A percentile compares a stretch with the other conserved stretches of the same genome.
Conservation (phyloP, 75 land plant species). For the Pinus tabuliformis region DNA sequence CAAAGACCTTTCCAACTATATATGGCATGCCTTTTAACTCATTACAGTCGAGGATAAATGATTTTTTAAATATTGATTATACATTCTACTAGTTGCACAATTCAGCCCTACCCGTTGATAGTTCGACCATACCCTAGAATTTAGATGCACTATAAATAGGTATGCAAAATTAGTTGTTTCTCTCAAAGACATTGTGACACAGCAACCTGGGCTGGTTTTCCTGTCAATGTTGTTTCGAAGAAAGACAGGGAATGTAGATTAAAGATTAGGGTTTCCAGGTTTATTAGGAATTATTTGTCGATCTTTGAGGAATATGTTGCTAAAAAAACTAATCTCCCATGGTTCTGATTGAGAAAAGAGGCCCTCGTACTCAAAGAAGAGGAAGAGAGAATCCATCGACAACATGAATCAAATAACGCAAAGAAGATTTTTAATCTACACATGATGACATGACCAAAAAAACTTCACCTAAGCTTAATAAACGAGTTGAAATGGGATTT, state of each 20-base stretch:
- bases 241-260: conserved; percentile 17
- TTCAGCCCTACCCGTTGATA: too few relatives aligned
- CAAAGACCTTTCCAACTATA: too few relatives aligned
- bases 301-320: conserved; percentile 33
- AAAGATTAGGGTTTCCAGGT: conserved; percentile 37
- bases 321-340: conserved; percentile 36
- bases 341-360: conserved; percentile 38
- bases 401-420: conserved; percentile 23
- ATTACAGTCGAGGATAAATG: too few relatives aligned
- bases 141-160: too few relatives aligned
- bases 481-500: conserved; percentile 46
- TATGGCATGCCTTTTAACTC: too few relatives aligned
- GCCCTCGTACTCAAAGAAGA: conserved; percentile 42
- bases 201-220: conserved; percentile 35
- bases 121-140: too few relatives aligned
- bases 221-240: conserved; percentile 26
- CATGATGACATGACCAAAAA: conserved; percentile 44
- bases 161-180: conserved; percentile 33
- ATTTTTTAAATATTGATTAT: too few relatives aligned
- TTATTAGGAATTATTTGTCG: conserved; percentile 40
- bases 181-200: conserved; percentile 49
- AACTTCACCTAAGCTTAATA: conserved; percentile 31
- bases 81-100: too few relatives aligned
- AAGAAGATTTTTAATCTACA: conserved; percentile 52
- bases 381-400: conserved; percentile 29